Evolutionary conservation across 768 basidiomycete genomes (phyloP).

Genomic region (Phylloporus rhodoxanthus): DNA sequence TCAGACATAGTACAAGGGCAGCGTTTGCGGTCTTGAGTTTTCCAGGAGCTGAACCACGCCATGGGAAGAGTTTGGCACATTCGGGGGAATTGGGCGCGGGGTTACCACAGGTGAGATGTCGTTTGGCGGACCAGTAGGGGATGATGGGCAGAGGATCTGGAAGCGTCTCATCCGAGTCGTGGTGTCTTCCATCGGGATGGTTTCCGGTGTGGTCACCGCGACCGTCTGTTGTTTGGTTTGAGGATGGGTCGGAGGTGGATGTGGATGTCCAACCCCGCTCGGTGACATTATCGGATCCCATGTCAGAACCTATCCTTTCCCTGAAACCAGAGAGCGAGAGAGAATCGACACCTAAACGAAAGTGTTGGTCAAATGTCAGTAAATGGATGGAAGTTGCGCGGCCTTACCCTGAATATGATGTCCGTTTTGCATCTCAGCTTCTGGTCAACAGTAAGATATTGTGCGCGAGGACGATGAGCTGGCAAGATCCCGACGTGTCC

Average conservation of each 20-base stretch:
- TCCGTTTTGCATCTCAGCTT: constrained; percentile 28
- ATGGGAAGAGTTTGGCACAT: constrained; percentile 61
- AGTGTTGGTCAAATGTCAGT: constrained; percentile 2
- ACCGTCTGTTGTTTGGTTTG: constrained; percentile 32
- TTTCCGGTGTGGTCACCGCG: constrained; percentile 26
- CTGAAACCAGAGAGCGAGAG: constrained; percentile 13
- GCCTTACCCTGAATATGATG: constrained; percentile 20
- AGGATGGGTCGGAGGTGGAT: constrained; percentile 47
- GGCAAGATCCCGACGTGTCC: constrained; percentile 1
- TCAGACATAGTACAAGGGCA: constrained; percentile 84
- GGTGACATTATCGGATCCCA: constrained; percentile 51
- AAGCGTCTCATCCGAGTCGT: constrained; percentile 43
- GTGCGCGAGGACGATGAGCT: neutral
- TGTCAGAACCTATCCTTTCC: constrained; percentile 20
- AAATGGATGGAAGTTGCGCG: neutral
- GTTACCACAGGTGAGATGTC: constrained; percentile 88
- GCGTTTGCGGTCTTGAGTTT: constrained; percentile 91
- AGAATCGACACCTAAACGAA: constrained; percentile 16
- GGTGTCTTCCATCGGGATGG: constrained; percentile 32
- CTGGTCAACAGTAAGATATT: neutral
- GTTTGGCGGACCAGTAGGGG: constrained; percentile 82
- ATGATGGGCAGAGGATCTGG: constrained; percentile 52
- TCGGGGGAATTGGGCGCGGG: constrained; percentile 65
- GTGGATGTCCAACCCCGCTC: constrained; percentile 46
- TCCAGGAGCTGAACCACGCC: constrained; percentile 75